These are phyloP conservation scores for Boletus patriciae DNA, from an alignment of 768 basidiomycete species.

Conservation along the genomic window DNA sequence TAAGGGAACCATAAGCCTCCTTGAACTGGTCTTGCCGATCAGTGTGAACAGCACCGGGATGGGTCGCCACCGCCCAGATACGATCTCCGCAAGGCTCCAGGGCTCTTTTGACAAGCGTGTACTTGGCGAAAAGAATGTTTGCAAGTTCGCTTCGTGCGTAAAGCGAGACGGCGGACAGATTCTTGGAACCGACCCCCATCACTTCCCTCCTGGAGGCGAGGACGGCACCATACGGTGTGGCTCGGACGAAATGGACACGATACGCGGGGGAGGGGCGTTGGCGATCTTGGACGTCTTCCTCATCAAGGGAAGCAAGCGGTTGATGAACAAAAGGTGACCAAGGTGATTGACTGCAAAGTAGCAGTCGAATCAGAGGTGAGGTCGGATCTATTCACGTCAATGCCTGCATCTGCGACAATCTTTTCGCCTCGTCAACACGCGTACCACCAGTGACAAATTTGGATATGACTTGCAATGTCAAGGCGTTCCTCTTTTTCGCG, in stretches of 20 bases:
- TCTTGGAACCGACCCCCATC: neutral
- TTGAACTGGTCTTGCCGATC: slow-evolving; percentile 4
- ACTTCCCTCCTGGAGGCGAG: neutral
- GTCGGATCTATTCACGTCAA: slow-evolving; percentile 1
- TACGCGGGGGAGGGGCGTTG: neutral
- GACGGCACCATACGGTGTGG: slow-evolving; percentile 2
- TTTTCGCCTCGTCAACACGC: neutral
- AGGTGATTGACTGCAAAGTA: neutral
- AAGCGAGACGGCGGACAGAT: slow-evolving; percentile 5
- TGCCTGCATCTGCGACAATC: neutral
- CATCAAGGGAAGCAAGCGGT: slow-evolving; percentile 4
- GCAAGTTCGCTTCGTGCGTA: slow-evolving; percentile 4
- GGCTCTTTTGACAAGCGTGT: slow-evolving; percentile 2
- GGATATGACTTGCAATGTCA: neutral
- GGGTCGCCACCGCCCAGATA: neutral
- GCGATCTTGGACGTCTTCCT: neutral
- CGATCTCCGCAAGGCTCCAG: neutral
- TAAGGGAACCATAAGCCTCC: neutral
- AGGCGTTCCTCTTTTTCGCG: neutral
- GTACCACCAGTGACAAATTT: neutral
- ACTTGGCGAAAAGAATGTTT: neutral
- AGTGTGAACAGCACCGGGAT: slow-evolving; percentile 2
- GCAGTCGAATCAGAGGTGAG: neutral
- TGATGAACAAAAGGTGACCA: neutral
- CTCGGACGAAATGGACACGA: slow-evolving; percentile 6